Evolutionary conservation across 1,284 basidiomycete genomes (phyloP), one percentile per base, ranked within the genome.

Genomic region (Cutaneotrichosporon cavernicola): DNA sequence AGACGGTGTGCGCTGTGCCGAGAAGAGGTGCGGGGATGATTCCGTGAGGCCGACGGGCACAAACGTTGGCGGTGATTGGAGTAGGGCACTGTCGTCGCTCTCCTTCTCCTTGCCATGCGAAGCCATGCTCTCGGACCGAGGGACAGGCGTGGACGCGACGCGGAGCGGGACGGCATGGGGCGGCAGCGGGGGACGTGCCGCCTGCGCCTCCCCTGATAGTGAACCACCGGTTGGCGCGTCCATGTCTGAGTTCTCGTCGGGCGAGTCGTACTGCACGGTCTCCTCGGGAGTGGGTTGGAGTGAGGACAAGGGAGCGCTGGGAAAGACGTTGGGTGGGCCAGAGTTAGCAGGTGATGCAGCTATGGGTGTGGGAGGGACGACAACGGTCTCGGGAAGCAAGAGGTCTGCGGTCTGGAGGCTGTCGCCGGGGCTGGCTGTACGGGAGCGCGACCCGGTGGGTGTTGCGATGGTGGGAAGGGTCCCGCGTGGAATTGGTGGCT

Each of bases 221-320:
- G 43, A 46, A 18, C 8, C 43, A 18, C 43, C 38, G n/a, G 55
- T 38, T 11, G 55, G 10, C 55, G 36, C 38, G 55, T 56, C 55
- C 36, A 56, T 43, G 55, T 56, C 55, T 13, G 55, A 56, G 22
- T 18, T 36, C 30, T 58, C 57, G 30, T 58, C 57, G 22, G 57
- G 57, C 18, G 57, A 58, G 16, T 58, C 57, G 57, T 58, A 58
- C 43, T 58, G 57, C 43, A 58, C 46, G n/a, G 22, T 13, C 43
- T 58, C 57, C 31, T 58, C 57, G 3, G 57, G 18, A 2, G n/a
- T 49, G 16, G 55, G 34, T 21, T 56, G 53, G 34, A 56, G 34
- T 5, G 53, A 10, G 22, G 46, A 21, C 10, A 22, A 8, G 55
- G 21, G n/a, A 7, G 18, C 21, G 22, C 26, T 18, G 16, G 22